Percentiles rank a stretch among this genome's conserved stretches.
These are phyloP conservation scores for Elsinoe ampelina DNA, from an alignment of 2,329 filamentous ascomycete species.

Conservation along the genomic window DNA sequence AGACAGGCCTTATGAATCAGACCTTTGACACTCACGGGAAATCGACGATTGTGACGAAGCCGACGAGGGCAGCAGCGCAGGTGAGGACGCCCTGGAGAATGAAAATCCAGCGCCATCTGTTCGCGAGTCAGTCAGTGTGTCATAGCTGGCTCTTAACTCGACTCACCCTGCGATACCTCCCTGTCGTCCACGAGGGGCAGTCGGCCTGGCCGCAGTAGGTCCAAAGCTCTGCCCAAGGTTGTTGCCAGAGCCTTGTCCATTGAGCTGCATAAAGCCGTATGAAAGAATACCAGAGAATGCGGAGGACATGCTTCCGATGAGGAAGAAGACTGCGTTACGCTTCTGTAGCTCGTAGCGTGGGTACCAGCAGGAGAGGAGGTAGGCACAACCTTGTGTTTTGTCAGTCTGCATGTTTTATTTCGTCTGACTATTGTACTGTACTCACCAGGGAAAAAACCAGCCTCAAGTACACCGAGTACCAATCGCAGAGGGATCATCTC, in stretches of 20 bases:
- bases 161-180: conserved; percentile 33
- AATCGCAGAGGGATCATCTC: conserved; percentile 48
- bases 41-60: conserved; percentile 37
- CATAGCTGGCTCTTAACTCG: no score
- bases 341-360: conserved; percentile 31
- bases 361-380: conserved; percentile 43
- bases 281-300: conserved; percentile 39
- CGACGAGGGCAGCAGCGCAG: conserved; percentile 30
- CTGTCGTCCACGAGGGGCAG: conserved; percentile 7
- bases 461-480: conserved; percentile 54
- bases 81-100: conserved; percentile 34
- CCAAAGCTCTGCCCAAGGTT: conserved; percentile 27
- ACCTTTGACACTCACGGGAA: conserved; percentile 26
- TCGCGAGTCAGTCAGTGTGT: no score
- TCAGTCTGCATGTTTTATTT: not conserved
- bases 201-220: conserved; percentile 22
- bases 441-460: conserved; percentile 50
- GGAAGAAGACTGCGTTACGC: conserved; percentile 40
- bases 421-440: not conserved
- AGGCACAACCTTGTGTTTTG: conserved; percentile 44
- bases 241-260: conserved; percentile 17
- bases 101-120: conserved; percentile 34
- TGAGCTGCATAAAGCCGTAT: conserved; percentile 29
- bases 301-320: conserved; percentile 40
- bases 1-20: not conserved